A percentile compares a stretch with the other conserved stretches of the same genome.
Evolutionary conservation across 2,329 filamentous ascomycete species (phyloP).

Genomic region (Clonostachys rosea): DNA sequence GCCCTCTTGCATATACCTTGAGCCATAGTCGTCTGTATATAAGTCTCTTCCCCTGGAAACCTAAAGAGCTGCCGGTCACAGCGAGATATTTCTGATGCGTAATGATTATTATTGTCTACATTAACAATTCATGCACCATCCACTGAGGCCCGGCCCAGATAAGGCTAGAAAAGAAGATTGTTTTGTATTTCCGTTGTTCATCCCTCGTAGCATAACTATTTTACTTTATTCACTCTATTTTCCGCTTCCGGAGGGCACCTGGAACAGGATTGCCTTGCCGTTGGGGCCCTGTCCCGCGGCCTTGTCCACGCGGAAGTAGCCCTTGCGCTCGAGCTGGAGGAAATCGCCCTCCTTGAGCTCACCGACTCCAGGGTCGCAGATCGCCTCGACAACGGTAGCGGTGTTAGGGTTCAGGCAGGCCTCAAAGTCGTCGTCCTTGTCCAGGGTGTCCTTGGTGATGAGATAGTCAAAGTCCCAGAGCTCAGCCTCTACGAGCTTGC

Average conservation of each 20-base stretch:
- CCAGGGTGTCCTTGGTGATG: constrained; percentile 90
- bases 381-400: constrained; percentile 66
- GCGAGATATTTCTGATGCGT: too few relatives aligned
- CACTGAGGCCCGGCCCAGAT: too few relatives aligned
- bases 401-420: constrained; percentile 77
- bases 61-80: too few relatives aligned
- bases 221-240: constrained; percentile 3
- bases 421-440: constrained; percentile 81
- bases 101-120: too few relatives aligned
- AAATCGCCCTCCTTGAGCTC: constrained; percentile 82
- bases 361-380: constrained; percentile 77
- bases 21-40: too few relatives aligned
- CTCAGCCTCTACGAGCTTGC: constrained; percentile 76
- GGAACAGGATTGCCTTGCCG: constrained; percentile 45
- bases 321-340: constrained; percentile 91
- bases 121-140: too few relatives aligned
- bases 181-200: too few relatives aligned
- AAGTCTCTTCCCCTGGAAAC: too few relatives aligned
- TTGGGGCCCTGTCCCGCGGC: constrained; percentile 38
- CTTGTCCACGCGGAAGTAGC: constrained; percentile 83
- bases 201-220: not conserved
- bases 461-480: constrained; percentile 94
- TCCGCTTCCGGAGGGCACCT: constrained; percentile 51
- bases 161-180: too few relatives aligned
- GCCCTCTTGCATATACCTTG: too few relatives aligned